Evolutionary conservation across 345 rosid genomes (phyloP), one percentile per base, ranked within the genome.

Genomic region (Melastoma malabathricum): DNA sequence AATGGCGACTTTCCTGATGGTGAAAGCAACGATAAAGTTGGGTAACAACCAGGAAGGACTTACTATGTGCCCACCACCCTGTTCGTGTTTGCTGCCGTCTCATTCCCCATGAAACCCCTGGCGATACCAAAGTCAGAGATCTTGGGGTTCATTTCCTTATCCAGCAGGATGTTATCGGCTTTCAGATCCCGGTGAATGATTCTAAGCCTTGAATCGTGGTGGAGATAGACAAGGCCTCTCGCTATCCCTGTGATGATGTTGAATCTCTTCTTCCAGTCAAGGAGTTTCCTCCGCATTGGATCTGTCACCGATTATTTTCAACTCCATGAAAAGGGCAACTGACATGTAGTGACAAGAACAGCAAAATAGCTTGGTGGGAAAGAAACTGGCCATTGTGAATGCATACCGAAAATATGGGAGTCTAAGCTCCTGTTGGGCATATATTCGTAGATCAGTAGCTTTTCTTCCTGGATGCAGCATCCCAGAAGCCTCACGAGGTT

Each of bases 401-500:
- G 3, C 54, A 43, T 4, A 68, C 74, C 64, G 18, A 73, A 72
- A 22, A 73, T 57, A 17, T 66, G 66, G 56, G 2, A 63, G 18
- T 61, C 69, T 38, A 64, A 55, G 58, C 73, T 69, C 47, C 54
- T 56, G 15, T 68, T 68, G 8, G 52, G 45, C 68, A 68, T 63
- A 59, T 51, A 59, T 19, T 68, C 68, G 5, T 68, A 68, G 15
- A 68, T 27, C 10, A 68, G 54, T 47, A 68, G 54, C 27, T 61
- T 47, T 18, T 54, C 55, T 51, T 54, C 55, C 23, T 63, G 50
- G 31, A 51, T 55, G 56, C 68, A 63, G 48, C 46, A 68, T 12
- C 72, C 72, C 1, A 63, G 64, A 63, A 77, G 73, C 52, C 56
- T 68, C 17, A 73, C 79, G 17, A 77, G 69, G 53, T 77, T 77